These are phyloP conservation scores for Chenopodium berlandieri DNA, from an alignment of 148 eudicot genomes.

Conservation along the genomic window DNA sequence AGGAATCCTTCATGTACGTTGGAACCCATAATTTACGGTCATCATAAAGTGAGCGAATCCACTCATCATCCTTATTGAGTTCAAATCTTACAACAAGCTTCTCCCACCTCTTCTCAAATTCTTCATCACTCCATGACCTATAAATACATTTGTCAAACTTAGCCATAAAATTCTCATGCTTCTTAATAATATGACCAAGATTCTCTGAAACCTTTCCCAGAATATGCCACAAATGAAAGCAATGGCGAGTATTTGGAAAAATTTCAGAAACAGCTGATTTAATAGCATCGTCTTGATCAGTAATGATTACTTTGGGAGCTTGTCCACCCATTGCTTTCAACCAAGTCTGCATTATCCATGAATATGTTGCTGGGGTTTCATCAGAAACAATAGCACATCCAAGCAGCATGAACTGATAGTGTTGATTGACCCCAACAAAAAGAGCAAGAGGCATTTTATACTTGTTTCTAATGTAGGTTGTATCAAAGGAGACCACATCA, in stretches of 20 bases:
- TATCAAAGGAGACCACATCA: slow-evolving; percentile 85
- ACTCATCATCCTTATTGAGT: slow-evolving; percentile 60
- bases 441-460: slow-evolving; percentile 85
- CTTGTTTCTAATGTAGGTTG: slow-evolving; percentile 76
- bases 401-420: slow-evolving; percentile 88
- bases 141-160: slow-evolving; percentile 77
- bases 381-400: slow-evolving; percentile 91
- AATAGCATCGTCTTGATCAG: slow-evolving; percentile 65
- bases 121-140: slow-evolving; percentile 74
- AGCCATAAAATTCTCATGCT: slow-evolving; percentile 57
- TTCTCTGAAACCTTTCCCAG: slow-evolving; percentile 70
- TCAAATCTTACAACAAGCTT: slow-evolving; percentile 64
- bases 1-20: slow-evolving; percentile 55
- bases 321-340: slow-evolving; percentile 80
- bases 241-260: slow-evolving; percentile 70
- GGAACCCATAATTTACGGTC: slow-evolving; percentile 77
- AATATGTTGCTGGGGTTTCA: slow-evolving; percentile 57
- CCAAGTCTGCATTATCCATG: slow-evolving; percentile 91
- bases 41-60: slow-evolving; percentile 66
- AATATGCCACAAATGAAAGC: slow-evolving; percentile 74
- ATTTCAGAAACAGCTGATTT: slow-evolving; percentile 60
- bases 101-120: slow-evolving; percentile 88
- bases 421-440: slow-evolving; percentile 92
- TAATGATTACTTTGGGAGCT: slow-evolving; percentile 73
- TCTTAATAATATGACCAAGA: slow-evolving; percentile 62